Percentiles rank a stretch among this genome's conserved stretches.
phyloP scores from a whole-genome alignment of 352 stramenopile genomes.

The Pythium angustatum region DNA sequence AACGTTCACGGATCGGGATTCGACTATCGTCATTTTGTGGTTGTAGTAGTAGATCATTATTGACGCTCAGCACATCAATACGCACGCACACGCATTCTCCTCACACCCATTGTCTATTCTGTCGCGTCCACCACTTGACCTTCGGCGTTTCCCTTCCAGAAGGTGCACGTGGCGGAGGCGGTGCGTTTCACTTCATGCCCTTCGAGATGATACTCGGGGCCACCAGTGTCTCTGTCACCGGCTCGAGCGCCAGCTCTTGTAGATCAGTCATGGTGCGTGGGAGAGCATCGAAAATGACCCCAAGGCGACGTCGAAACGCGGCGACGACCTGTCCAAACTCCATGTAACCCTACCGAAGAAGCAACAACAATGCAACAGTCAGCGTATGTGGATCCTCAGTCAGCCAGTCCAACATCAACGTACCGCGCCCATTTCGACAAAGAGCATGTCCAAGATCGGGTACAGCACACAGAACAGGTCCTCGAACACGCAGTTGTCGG shows the following conservation, averaged over 20 bases:
- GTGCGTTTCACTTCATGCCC: slow-evolving; percentile 23
- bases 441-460: slow-evolving; percentile 77
- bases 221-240: slow-evolving; percentile 60
- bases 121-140: slow-evolving; percentile 13
- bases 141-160: not conserved
- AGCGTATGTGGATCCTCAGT: no score
- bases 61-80: slow-evolving; percentile 2
- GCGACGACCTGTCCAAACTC: slow-evolving; percentile 83
- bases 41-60: slow-evolving; percentile 10
- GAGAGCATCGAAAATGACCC: slow-evolving; percentile 71
- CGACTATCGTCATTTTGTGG: not conserved
- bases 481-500: slow-evolving; percentile 84
- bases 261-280: slow-evolving; percentile 64
- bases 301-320: slow-evolving; percentile 65
- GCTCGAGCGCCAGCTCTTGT: slow-evolving; percentile 63
- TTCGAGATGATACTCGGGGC: slow-evolving; percentile 37
- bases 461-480: slow-evolving; percentile 85
- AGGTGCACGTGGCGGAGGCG: not conserved
- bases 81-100: slow-evolving; percentile 13
- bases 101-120: slow-evolving; percentile 23
- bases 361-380: not conserved
- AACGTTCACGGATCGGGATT: not conserved
- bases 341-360: slow-evolving; percentile 76
- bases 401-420: slow-evolving; percentile 26
- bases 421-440: slow-evolving; percentile 87